Evolutionary conservation across 495 filamentous ascomycete genomes (phyloP), one percentile per base, ranked within the genome.

Genomic region (Penicillium bovifimosum): DNA sequence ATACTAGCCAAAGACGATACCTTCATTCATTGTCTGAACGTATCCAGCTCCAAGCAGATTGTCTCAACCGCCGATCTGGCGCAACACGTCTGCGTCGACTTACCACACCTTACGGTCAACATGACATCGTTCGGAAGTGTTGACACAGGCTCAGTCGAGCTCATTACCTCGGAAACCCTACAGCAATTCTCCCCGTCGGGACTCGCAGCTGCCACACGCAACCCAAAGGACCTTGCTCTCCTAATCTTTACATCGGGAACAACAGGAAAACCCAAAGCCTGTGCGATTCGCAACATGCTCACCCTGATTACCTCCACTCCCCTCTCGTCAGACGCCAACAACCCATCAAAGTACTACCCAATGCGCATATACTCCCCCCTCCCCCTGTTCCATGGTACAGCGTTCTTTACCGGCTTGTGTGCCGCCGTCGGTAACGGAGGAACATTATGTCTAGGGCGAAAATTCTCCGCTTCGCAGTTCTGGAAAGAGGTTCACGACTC

Each of bases 261-360:
- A 3, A 96, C 91, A 0, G 93, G 93, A 6, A 77, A 96, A 38
- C 93, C 93, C 0, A 98, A 98, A 66, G 82, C 90, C 6, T 95
- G 90, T 10, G 82, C 89, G 16, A 78, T 96, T 6, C 79, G 79
- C 33, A 75, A 90, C 52, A 69, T 75, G 14, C 73, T 88, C 34
- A 59, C 63, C 2, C 39, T 73, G 4, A 78, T 76, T 9, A 73
- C 72, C 5, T 71, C 73, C n/a, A 76, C 52, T 13, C 65, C 76
- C 0, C 50, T 69, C 2, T 61, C 70, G 8, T 36, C 53, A 26
- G 77, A 78, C 38, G 47, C 55, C 20, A 60, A 66, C n/a, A 62
- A 71, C 26, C 64, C 50, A 3, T 57, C 58, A 2, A 76, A 70
- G 35, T 79, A 78, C 63, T 72, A 64, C 43, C 74, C 75, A 0